These are phyloP conservation scores for Alternaria alternata DNA, from an alignment of 2,329 filamentous ascomycete species.

Conservation along the genomic window DNA sequence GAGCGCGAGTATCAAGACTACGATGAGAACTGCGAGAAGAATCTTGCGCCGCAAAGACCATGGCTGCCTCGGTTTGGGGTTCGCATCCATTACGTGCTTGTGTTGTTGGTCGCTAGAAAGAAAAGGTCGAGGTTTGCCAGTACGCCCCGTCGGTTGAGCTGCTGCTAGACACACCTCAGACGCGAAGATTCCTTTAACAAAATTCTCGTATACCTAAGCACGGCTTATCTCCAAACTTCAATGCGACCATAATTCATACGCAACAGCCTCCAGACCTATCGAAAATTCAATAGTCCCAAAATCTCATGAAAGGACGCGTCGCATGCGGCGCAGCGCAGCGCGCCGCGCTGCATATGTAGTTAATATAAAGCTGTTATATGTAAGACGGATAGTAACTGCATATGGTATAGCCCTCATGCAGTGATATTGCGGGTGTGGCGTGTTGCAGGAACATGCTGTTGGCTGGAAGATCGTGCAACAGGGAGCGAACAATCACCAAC, in stretches of 20 bases:
- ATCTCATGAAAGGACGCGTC: not conserved
- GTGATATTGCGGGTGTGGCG: conserved; percentile 21
- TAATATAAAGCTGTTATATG: conserved; percentile 16
- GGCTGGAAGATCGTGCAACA: not conserved
- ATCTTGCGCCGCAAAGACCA: conserved; percentile 38
- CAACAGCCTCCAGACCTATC: not conserved
- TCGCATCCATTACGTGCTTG: conserved; percentile 17
- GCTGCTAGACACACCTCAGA: not conserved
- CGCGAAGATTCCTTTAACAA: not conserved
- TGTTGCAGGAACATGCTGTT: not conserved
- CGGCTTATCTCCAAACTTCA: not conserved
- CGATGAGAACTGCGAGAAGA: conserved; percentile 40
- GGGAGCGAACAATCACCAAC: no score
- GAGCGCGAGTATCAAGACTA: conserved; percentile 60
- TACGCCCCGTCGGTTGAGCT: not conserved
- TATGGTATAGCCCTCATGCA: conserved; percentile 8
- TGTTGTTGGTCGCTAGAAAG: not conserved
- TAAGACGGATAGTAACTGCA: not conserved
- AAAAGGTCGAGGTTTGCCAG: not conserved
- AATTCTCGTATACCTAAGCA: not conserved
- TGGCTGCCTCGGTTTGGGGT: conserved; percentile 11
- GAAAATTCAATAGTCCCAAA: not conserved
- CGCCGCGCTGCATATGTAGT: conserved; percentile 9
- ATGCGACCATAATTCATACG: not conserved
- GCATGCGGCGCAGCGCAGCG: conserved; percentile 11